These are phyloP conservation scores for Pseudogymnoascus sp. DNA, from an alignment of 2,329 filamentous ascomycete genomes.

Conservation along the genomic window DNA sequence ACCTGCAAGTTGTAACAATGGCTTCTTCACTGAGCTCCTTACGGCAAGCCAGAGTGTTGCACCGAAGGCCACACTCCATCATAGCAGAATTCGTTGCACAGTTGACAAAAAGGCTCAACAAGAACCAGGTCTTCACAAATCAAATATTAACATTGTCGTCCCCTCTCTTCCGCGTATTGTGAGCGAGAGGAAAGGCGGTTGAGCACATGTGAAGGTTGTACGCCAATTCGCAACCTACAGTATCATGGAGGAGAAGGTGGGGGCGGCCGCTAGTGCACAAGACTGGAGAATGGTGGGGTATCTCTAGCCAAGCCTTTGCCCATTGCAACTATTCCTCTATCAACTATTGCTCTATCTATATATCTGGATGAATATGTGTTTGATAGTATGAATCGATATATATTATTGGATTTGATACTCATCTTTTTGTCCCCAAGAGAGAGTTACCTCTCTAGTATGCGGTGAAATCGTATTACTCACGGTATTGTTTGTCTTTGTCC, in stretches of 20 bases:
- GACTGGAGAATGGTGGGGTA: neutral
- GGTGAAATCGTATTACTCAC: neutral
- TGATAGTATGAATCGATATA: neutral
- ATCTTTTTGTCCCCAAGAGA: neutral
- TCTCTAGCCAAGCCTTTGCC: neutral
- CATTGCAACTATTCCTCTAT: neutral
- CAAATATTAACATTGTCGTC: neutral
- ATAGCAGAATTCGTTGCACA: constrained; percentile 1
- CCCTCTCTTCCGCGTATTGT: neutral
- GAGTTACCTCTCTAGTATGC: neutral
- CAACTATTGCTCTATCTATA: neutral
- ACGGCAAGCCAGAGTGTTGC: constrained; percentile 75
- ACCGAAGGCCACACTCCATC: constrained; percentile 72
- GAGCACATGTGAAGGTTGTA: neutral
- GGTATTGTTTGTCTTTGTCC: neutral
- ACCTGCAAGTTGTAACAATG: constrained; percentile 87
- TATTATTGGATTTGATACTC: neutral
- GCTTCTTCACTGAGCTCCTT: constrained; percentile 62
- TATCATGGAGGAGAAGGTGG: neutral
- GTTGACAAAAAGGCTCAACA: neutral
- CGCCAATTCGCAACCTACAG: neutral
- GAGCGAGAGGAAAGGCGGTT: neutral
- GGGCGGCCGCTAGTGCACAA: constrained; percentile 2
- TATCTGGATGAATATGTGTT: neutral
- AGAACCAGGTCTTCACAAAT: neutral